phyloP scores from a whole-genome alignment of 2,329 filamentous ascomycete genomes.

The Neodidymelliopsis sp. region DNA sequence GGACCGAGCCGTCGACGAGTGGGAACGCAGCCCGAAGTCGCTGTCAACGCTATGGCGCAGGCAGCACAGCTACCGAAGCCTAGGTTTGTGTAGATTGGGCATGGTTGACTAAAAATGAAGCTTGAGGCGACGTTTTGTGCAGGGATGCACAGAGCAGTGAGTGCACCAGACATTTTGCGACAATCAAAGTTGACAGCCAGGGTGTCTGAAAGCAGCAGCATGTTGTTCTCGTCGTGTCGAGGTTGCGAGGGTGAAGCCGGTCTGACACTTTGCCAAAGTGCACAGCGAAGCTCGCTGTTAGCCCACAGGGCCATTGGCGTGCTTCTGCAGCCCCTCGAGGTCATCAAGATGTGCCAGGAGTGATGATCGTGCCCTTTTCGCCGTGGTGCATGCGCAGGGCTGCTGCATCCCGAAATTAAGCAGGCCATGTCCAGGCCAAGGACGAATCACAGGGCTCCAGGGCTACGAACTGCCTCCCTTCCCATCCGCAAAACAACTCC shows the following conservation, averaged over 20 bases:
- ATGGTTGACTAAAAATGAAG: slow-evolving; percentile 9
- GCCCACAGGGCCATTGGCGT: neutral
- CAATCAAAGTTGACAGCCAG: slow-evolving; percentile 9
- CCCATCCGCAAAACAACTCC: slow-evolving; percentile 28
- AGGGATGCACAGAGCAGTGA: slow-evolving; percentile 15
- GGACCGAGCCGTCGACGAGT: slow-evolving; percentile 20
- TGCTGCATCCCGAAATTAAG: slow-evolving; percentile 18
- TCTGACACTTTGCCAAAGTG: no score
- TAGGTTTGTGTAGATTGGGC: slow-evolving; percentile 10
- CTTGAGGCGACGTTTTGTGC: slow-evolving; percentile 9
- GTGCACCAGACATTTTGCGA: slow-evolving; percentile 7
- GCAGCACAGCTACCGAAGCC: slow-evolving; percentile 14
- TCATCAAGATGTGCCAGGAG: no score
- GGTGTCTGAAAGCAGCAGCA: slow-evolving; percentile 1
- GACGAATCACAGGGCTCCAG: slow-evolving; percentile 33
- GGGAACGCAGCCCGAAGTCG: slow-evolving; percentile 15
- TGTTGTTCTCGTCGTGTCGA: neutral
- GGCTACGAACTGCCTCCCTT: slow-evolving; percentile 23
- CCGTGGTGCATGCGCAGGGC: slow-evolving; percentile 18
- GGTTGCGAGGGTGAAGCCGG: neutral
- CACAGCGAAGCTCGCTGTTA: no score
- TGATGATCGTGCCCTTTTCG: slow-evolving; percentile 10
- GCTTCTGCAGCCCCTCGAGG: neutral
- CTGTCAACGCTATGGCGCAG: slow-evolving; percentile 13
- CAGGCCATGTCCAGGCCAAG: slow-evolving; percentile 30